A percentile compares a stretch with the other conserved stretches of the same genome.
phyloP scores from a whole-genome alignment of 2,329 filamentous ascomycete species.

The Beauveria scarabaeidicola region DNA sequence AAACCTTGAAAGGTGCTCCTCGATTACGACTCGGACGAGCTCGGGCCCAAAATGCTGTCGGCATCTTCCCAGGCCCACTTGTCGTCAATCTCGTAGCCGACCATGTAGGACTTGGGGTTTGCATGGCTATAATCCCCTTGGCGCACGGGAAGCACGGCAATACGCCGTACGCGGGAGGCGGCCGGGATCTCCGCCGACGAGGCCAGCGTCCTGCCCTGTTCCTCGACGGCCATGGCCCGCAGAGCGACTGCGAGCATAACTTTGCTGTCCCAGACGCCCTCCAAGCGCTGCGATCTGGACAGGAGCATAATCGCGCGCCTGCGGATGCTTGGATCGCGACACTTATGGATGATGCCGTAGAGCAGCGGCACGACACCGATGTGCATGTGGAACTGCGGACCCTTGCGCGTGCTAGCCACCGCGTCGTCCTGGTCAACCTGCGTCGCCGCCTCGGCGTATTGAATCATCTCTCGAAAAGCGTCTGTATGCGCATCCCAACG shows the following conservation, averaged over 20 bases:
- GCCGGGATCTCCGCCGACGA: slow-evolving; percentile 7
- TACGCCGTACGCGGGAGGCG: neutral
- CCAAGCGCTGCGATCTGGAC: neutral
- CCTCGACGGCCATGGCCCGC: slow-evolving; percentile 1
- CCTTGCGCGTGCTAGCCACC: neutral
- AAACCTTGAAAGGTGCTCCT: neutral
- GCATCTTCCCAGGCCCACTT: slow-evolving; percentile 7
- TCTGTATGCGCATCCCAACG: slow-evolving; percentile 8
- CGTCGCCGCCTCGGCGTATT: neutral
- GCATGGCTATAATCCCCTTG: neutral
- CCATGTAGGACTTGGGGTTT: neutral
- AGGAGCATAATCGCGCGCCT: slow-evolving; percentile 1
- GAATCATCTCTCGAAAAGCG: neutral
- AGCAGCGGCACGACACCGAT: slow-evolving; percentile 4
- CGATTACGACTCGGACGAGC: neutral
- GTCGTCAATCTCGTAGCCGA: slow-evolving; percentile 3
- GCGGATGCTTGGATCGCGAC: slow-evolving; percentile 9
- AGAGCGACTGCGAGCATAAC: neutral
- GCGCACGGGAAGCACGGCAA: neutral
- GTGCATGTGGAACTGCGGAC: slow-evolving; percentile 10
- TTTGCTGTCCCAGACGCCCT: slow-evolving; percentile 9
- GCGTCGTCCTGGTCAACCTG: neutral
- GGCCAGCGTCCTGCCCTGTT: neutral
- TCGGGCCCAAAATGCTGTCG: neutral
- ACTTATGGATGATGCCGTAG: slow-evolving; percentile 4